Evolutionary conservation across 768 basidiomycete genomes (phyloP), one percentile per base, ranked within the genome.

Genomic region (Tephrocybe sp.): DNA sequence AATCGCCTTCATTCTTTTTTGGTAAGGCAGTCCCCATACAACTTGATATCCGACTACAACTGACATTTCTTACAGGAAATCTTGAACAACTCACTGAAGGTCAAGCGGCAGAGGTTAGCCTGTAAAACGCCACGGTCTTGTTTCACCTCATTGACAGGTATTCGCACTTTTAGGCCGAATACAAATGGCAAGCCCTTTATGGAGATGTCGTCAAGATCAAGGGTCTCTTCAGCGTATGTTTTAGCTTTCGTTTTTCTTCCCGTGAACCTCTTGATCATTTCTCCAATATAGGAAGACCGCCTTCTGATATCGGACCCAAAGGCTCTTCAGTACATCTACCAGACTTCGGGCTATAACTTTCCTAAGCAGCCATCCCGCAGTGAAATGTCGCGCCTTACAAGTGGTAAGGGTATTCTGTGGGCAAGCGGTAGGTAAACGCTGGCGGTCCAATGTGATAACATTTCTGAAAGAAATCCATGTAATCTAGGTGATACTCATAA

Each of bases 241-340:
- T 49, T 30, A 16, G 8, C 7, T 19, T 47, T 45, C 10, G n/a
- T 26, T 4, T 20, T 38, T n/a, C 16, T 16, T 17, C 14, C 36
- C 38, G 6, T 20, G 22, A 7, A 41, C 13, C 26, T 53, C n/a
- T 42, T 13, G 56, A 38, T 16, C 42, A 40, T 30, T 46, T 34
- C 34, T 34, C 5, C 17, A 36, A 23, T 42, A 26, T 47, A 78
- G 78, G 71, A 70, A 54, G 71, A 78, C 49, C 65, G 71, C 22
- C 71, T 80, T 14, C 58, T 78, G 31, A 56, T 80, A 4, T 63
- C 74, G 5, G 79, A 81, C 59, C 71, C 76, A 4, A 79, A 80
- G 54, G 77, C 76, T 3, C 63, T 75, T 23, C 72, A 74, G 41
- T 70, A 73, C 51, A 72, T 80, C 34, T 70, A 73, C 52, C 69